Evolutionary conservation across 805 yeast species (phyloP).

Genomic region (Candida multigemmis): DNA sequence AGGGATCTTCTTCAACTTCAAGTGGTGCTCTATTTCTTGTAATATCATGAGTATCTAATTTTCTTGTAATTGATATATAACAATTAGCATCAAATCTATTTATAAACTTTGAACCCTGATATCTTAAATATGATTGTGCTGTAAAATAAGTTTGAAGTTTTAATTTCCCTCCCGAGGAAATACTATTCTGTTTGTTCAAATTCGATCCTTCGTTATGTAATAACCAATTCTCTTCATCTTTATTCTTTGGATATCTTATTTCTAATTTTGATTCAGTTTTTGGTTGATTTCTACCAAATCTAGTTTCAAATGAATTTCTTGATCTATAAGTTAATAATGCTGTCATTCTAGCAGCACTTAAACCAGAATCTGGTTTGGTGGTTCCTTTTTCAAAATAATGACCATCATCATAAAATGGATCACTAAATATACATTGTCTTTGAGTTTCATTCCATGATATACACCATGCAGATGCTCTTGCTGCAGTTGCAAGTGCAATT

Average conservation of each 20-base stretch:
- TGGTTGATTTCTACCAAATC: slow-evolving; percentile 74
- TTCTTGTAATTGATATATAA: slow-evolving; percentile 87
- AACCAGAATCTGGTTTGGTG: slow-evolving; percentile 68
- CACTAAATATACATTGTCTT: slow-evolving; percentile 90
- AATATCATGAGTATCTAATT: slow-evolving; percentile 91
- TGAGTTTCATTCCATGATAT: slow-evolving; percentile 99
- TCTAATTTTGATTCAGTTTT: slow-evolving; percentile 6
- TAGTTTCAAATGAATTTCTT: slow-evolving; percentile 80
- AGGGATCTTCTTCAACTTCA: slow-evolving; percentile 21
- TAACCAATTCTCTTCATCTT: slow-evolving; percentile 68
- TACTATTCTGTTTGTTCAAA: slow-evolving; percentile 2
- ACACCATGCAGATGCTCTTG: slow-evolving; percentile 96
- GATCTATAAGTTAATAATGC: slow-evolving; percentile 90
- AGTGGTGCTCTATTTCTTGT: slow-evolving; percentile 59
- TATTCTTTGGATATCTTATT: slow-evolving; percentile 33
- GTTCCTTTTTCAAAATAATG: slow-evolving; percentile 58
- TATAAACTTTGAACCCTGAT: slow-evolving; percentile 89
- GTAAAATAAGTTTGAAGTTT: slow-evolving; percentile 65
- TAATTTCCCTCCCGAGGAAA: slow-evolving; percentile 9
- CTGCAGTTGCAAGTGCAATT: slow-evolving; percentile 87
- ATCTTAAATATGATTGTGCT: slow-evolving; percentile 90
- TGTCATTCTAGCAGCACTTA: slow-evolving; percentile 96
- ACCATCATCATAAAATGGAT: slow-evolving; percentile 89
- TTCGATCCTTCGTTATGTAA: slow-evolving; percentile 81
- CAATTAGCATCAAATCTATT: slow-evolving; percentile 93